phyloP scores from a whole-genome alignment of 2,329 filamentous ascomycete species.

The Stachybotrys elegans region DNA sequence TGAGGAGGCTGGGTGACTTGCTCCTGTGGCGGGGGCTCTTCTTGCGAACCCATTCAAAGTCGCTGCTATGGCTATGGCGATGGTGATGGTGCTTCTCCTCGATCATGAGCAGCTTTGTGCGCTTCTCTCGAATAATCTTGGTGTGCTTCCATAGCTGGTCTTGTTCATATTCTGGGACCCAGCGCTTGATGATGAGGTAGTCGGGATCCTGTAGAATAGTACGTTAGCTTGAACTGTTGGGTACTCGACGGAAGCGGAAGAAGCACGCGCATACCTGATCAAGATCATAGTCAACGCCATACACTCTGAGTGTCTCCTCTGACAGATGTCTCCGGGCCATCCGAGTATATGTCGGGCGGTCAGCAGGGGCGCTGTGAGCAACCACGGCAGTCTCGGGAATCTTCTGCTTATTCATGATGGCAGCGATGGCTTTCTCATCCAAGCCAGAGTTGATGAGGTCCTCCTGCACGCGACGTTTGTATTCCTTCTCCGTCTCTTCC shows the following conservation, averaged over 20 bases:
- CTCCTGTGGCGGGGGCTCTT: conserved; percentile 49
- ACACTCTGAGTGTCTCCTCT: conserved; percentile 53
- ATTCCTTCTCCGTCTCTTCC: conserved; percentile 47
- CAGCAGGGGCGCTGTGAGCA: conserved; percentile 6
- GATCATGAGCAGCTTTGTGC: conserved; percentile 40
- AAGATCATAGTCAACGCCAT: conserved; percentile 52
- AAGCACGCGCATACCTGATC: conserved; percentile 47
- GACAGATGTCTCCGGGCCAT: conserved; percentile 59
- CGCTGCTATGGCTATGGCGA: conserved; percentile 34
- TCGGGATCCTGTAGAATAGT: conserved; percentile 50
- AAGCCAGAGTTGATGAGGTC: conserved; percentile 54
- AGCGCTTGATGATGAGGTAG: conserved; percentile 68
- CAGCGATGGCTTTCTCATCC: conserved; percentile 52
- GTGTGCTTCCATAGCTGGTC: conserved; percentile 70
- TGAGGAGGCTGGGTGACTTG: conserved; percentile 51
- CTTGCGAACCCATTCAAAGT: conserved; percentile 55
- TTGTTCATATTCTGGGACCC: conserved; percentile 67
- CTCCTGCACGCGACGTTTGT: conserved; percentile 50
- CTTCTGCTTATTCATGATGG: conserved; percentile 54
- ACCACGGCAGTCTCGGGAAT: conserved; percentile 25
- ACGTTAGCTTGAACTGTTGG: conserved; percentile 23
- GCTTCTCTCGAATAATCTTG: conserved; percentile 54
- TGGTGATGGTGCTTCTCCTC: conserved; percentile 35
- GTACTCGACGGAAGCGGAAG: neutral
- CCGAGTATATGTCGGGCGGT: conserved; percentile 55